Conservation (phyloP, 2,329 filamentous ascomycete species). For the Ceratocystis papillata region DNA sequence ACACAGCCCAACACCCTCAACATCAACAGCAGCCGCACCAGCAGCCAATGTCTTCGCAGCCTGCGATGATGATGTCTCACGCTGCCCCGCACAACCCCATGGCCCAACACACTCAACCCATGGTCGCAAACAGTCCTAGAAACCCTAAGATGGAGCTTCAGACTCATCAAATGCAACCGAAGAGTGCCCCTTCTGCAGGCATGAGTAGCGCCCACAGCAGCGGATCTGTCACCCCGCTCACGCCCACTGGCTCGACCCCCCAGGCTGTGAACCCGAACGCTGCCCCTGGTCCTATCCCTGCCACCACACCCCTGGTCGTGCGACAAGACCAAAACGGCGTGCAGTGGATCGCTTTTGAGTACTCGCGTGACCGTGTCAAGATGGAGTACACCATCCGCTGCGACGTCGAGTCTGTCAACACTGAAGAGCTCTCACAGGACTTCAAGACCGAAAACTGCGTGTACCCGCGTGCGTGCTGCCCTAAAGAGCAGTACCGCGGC, state of each 20-base stretch:
- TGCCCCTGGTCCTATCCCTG: conserved; percentile 89
- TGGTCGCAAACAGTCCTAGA: conserved; percentile 48
- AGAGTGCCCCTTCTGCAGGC: conserved; percentile 35
- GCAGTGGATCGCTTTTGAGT: conserved; percentile 98
- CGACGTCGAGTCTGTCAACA: conserved; percentile 92
- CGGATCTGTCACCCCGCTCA: conserved; percentile 30
- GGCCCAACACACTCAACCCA: conserved; percentile 42
- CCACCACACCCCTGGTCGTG: conserved; percentile 88
- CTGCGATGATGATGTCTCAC: conserved; percentile 57
- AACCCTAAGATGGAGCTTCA: conserved; percentile 53
- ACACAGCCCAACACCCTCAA: conserved; percentile 45
- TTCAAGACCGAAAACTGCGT: conserved; percentile 99
- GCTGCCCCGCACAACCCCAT: conserved; percentile 47
- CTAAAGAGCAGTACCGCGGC: conserved; percentile 91
- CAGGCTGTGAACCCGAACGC: conserved; percentile 70
- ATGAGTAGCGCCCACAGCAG: conserved; percentile 32
- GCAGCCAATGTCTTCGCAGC: conserved; percentile 53
- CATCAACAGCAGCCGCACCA: conserved; percentile 43
- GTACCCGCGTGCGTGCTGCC: conserved; percentile 87
- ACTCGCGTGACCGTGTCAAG: conserved; percentile 92
- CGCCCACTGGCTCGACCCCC: conserved; percentile 37
- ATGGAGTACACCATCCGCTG: conserved; percentile 99
- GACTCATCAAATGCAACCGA: conserved; percentile 48
- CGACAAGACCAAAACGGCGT: conserved; percentile 92
- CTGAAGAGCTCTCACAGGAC: conserved; percentile 69